phyloP scores from a whole-genome alignment of 2,329 filamentous ascomycete species.

The Cladosporium sp. region DNA sequence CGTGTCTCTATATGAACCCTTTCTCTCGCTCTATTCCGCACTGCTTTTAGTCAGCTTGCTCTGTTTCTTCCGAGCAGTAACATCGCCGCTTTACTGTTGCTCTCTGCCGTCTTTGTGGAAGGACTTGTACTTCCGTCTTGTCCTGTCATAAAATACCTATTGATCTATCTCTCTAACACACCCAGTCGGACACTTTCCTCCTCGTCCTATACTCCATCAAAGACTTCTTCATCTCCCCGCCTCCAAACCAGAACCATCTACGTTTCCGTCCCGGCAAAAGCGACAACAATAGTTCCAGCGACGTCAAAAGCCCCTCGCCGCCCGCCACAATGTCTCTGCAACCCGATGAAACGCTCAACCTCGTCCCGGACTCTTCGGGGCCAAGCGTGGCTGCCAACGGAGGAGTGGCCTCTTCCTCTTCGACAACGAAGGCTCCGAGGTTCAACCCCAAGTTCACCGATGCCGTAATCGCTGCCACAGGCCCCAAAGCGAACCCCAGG shows the following conservation, averaged over 20 bases:
- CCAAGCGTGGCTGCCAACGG: background rate
- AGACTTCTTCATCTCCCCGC: conserved; percentile 13
- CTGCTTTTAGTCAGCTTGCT: background rate
- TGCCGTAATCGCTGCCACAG: conserved; percentile 34
- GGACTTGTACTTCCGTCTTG: too few species aligned
- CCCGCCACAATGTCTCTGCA: background rate
- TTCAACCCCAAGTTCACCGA: conserved; percentile 33
- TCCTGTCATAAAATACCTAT: too few species aligned
- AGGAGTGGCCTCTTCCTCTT: background rate
- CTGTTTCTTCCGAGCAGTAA: background rate
- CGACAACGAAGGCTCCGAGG: background rate
- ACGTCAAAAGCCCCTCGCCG: too few species aligned
- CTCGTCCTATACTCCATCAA: conserved; percentile 10
- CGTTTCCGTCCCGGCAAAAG: background rate
- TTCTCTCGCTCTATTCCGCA: too few species aligned
- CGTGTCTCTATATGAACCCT: too few species aligned
- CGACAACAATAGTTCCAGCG: too few species aligned
- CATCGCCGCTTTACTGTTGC: too few species aligned
- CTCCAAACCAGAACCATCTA: background rate
- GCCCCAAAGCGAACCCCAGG: conserved; percentile 31
- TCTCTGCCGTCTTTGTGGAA: too few species aligned
- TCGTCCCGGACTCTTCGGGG: conserved; percentile 7
- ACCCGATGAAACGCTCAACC: background rate
- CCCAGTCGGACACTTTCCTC: conserved; percentile 9
- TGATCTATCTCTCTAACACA: too few species aligned